Evolutionary conservation across 2,329 filamentous ascomycete genomes (phyloP).

Genomic region (Botrytis pseudocinerea): DNA sequence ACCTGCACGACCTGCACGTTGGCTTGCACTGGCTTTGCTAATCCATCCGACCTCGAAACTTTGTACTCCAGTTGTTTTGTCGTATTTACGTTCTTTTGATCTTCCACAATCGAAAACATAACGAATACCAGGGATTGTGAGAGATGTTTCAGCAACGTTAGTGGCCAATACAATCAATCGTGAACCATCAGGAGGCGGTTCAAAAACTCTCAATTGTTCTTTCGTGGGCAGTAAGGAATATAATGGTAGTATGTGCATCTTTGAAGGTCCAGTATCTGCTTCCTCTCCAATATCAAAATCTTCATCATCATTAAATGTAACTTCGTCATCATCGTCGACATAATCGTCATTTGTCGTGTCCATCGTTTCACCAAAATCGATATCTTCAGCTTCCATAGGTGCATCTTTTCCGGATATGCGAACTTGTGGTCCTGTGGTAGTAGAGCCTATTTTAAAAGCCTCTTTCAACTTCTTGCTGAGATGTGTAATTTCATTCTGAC

Average conservation of each 20-base stretch:
- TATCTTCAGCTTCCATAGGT: conserved; percentile 80
- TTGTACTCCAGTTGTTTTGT: conserved; percentile 86
- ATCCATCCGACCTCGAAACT: conserved; percentile 96
- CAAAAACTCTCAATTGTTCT: conserved; percentile 89
- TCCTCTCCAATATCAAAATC: conserved; percentile 64
- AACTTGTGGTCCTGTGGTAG: conserved; percentile 63
- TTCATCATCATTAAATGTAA: conserved; percentile 52
- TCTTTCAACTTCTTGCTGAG: conserved; percentile 78
- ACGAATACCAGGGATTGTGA: conserved; percentile 91
- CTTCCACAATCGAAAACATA: conserved; percentile 96
- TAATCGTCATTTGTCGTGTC: conserved; percentile 56
- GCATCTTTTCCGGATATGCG: conserved; percentile 75
- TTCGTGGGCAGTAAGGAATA: conserved; percentile 90
- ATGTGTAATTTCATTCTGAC: conserved; percentile 84
- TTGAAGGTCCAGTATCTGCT: conserved; percentile 63
- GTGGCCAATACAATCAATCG: conserved; percentile 88
- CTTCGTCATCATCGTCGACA: conserved; percentile 61
- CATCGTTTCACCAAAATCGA: conserved; percentile 73
- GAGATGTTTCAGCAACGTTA: conserved; percentile 94
- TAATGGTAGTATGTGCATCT: conserved; percentile 86
- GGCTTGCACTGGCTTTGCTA: conserved; percentile 92
- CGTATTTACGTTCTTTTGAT: conserved; percentile 88
- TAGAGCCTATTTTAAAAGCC: conserved; percentile 50
- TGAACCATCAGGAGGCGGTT: conserved; percentile 77
- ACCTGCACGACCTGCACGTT: conserved; percentile 89